Evolutionary conservation across 768 basidiomycete species (phyloP), one percentile per base, ranked within the genome.

Genomic region (Pulveroboletus sp.): DNA sequence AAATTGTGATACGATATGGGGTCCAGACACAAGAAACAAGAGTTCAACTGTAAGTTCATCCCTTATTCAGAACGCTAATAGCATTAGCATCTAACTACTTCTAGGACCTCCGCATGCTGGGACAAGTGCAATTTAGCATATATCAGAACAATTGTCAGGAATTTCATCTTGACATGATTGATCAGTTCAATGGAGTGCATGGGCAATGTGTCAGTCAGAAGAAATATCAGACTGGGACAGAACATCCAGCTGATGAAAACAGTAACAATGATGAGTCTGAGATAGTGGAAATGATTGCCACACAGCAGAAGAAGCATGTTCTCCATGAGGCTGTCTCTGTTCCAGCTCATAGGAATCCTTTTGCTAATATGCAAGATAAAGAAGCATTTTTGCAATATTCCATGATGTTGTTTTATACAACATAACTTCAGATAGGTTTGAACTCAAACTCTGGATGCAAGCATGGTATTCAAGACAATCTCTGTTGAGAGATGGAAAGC

Each of bases 1-100:
- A 75, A 77, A 77, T 44, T 35, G 53, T 2, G 71, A 77, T 35
- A 68, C 69, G 0, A 55, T 58, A 3, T 17, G 39, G 5, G 24
- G 56, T 10, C 20, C 22, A 2, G 31, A 55, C 5, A 58, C 43
- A 0, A 50, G 51, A 9, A 30, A 51, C 20, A 51, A 58, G 41
- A 51, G 47, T 17, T 54, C 47, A 3, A 23, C 14, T 16, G 56
- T 59, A 27, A 0, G 39, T 35, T n/a, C n/a, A 24, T 6, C 30
- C 8, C 2, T 0, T 2, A 20, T 38, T 22, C 4, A 24, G n/a
- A 27, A 9, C n/a, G 9, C 38, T 47, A 39, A 38, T 6, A 23
- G 9, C 35, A 27, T 36, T 13, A 17, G 6, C 34, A 26, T 14
- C 6, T 29, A 12, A 29, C 27, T 29, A 29, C 6, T 29, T 29